A percentile compares a stretch with the other conserved stretches of the same genome.
These are phyloP conservation scores for Pichia sporocuriosa DNA, from an alignment of 805 yeast genomes.

Conservation along the genomic window DNA sequence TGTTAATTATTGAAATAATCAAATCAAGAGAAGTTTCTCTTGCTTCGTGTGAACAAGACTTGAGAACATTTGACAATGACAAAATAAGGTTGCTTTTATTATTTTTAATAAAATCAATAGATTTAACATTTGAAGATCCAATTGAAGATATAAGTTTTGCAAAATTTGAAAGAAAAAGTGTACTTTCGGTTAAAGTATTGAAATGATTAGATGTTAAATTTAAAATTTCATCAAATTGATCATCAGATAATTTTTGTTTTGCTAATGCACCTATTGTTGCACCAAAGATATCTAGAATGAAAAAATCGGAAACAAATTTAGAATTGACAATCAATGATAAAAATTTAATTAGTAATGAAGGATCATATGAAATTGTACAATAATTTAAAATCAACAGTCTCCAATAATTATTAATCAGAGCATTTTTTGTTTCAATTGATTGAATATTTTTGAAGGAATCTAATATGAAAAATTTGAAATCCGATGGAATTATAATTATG, in stretches of 20 bases:
- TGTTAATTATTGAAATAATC: constrained; percentile 38
- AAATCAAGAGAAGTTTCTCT: constrained; percentile 39
- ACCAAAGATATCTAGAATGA: constrained; percentile 38
- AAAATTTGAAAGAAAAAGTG: constrained; percentile 33
- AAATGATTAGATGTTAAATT: constrained; percentile 22
- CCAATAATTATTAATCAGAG: constrained; percentile 42
- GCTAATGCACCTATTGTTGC: constrained; percentile 31
- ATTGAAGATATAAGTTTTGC: constrained; percentile 19
- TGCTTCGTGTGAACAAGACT: constrained; percentile 42
- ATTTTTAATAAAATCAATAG: constrained; percentile 7
- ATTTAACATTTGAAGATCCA: neutral
- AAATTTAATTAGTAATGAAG: constrained; percentile 19
- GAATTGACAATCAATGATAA: constrained; percentile 11
- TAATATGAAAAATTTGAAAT: constrained; percentile 27
- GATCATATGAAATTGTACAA: constrained; percentile 27
- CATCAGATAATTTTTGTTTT: constrained; percentile 18
- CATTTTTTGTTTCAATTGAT: constrained; percentile 8
- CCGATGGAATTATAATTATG: constrained; percentile 27
- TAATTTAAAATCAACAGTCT: constrained; percentile 37
- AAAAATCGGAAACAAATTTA: constrained; percentile 15
- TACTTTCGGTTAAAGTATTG: constrained; percentile 25
- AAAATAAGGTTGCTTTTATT: constrained; percentile 17
- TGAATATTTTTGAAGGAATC: constrained; percentile 18
- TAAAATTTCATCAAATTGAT: constrained; percentile 14
- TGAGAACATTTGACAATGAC: constrained; percentile 31